Evolutionary conservation across 208 protist genomes (phyloP).

Genomic region (Tritrichomonas musculus): DNA sequence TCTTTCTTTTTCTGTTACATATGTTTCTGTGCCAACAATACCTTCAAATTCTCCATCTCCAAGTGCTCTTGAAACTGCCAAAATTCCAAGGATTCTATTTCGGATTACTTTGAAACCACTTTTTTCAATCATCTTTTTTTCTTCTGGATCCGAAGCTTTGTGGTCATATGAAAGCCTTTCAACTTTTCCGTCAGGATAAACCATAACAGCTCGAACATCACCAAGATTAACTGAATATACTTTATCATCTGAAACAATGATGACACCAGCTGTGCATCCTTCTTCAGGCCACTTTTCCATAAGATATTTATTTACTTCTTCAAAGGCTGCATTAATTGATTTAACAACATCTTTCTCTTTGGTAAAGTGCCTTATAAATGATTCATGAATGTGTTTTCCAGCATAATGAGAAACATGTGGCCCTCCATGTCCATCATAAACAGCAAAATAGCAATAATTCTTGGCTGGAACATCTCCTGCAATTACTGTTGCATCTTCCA

Average conservation of each 20-base stretch:
- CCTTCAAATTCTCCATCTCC: neutral
- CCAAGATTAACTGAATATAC: neutral
- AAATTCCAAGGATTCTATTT: neutral
- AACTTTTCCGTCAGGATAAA: neutral
- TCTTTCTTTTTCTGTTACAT: neutral
- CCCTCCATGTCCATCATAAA: neutral
- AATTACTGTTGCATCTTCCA: conserved; percentile 3
- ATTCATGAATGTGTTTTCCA: neutral
- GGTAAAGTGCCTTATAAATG: neutral
- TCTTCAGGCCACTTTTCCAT: neutral
- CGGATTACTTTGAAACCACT: neutral
- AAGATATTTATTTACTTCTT: neutral
- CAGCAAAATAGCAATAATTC: neutral
- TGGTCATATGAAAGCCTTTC: neutral
- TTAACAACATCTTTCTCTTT: neutral
- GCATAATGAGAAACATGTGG: neutral
- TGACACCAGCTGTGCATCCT: neutral
- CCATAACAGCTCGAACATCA: neutral
- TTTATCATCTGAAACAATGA: neutral
- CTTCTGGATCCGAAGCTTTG: neutral
- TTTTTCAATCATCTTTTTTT: neutral
- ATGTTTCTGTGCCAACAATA: neutral
- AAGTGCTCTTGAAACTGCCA: neutral
- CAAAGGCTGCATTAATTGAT: neutral
- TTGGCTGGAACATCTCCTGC: neutral